Evolutionary conservation across 257 asterid genomes (phyloP), one percentile per base, ranked within the genome.

Genomic region (Fraxinus anomala): DNA sequence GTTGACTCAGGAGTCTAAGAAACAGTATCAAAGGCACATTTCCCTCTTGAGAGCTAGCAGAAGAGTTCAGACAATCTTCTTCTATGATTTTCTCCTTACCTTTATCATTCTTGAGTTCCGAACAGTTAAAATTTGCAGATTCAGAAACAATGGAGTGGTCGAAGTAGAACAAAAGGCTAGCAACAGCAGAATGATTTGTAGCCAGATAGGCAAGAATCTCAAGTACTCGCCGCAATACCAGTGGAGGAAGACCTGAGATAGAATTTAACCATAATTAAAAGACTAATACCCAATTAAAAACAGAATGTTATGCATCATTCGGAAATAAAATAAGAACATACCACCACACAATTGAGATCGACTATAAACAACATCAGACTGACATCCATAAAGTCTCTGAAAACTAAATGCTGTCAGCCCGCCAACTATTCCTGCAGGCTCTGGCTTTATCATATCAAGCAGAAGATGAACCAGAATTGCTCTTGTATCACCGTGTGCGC

Each of bases 321-420:
- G 68, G 23, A 36, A 75, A 44, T 30, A 68, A 59, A 72, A 66
- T 37, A 37, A 54, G 73, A 59, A 40, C 61, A 70, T 92, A 95
- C 99, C 98, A 84, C 91, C 92, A 85, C 92, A 91, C 76, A 94
- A 73, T 82, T 93, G 96, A 70, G 99, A 93, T 88, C 97, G 92
- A 56, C 94, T 91, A 85, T 93, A 91, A 76, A 92, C 96, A 88
- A 95, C 92, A 86, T 89, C 92, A 54, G 98, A 93, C 81, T 91
- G 97, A 78, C 98, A 95, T 79, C 99, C 98, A 54, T 90, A 95
- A 72, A 95, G 98, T 87, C 98, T 91, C 72, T 87, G 94, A 40
- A 94, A 81, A 80, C 91, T 89, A 78, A 82, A 82, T 76, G 88
- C 79, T 69, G 92, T 86, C 79, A 88, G 82, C 63, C 89, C 91